Percentiles rank a stretch among this genome's conserved stretches.
Conservation (phyloP, 1,139 yeast species). For the Suhomyces kunorum region DNA sequence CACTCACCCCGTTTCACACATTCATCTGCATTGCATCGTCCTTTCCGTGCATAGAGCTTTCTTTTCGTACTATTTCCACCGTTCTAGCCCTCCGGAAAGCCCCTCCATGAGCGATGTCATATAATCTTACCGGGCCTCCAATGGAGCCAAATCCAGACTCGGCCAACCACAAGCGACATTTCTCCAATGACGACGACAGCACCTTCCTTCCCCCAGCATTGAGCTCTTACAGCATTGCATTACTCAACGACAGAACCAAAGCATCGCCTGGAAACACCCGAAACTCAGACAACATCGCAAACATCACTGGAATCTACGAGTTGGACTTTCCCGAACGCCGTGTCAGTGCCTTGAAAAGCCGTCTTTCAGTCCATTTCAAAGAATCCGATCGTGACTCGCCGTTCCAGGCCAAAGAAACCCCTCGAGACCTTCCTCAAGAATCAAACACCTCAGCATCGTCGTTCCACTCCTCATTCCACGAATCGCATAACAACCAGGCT, state of each 20-base stretch:
- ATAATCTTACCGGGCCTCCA: constrained; percentile 13
- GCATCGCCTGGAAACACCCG: constrained; percentile 2
- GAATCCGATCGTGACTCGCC: constrained; percentile 12
- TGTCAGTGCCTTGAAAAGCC: constrained; percentile 25
- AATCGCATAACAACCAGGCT: constrained; percentile 4
- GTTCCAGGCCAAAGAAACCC: constrained; percentile 7
- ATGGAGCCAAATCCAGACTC: constrained; percentile 5
- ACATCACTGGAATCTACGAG: constrained; percentile 36
- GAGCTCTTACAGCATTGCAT: constrained; percentile 54
- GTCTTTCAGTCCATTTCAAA: constrained; percentile 38
- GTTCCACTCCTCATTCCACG: constrained; percentile 14
- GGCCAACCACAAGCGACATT: constrained; percentile 21
- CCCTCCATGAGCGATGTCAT: constrained; percentile 15
- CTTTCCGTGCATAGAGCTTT: neutral
- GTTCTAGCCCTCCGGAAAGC: neutral
- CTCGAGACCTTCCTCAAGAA: constrained; percentile 7
- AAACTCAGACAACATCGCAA: constrained; percentile 4
- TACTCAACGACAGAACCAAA: constrained; percentile 29
- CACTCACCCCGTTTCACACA: neutral
- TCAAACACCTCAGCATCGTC: constrained; percentile 12
- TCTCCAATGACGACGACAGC: constrained; percentile 48
- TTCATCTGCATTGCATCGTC: neutral
- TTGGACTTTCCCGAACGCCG: constrained; percentile 33
- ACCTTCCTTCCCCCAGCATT: constrained; percentile 65
- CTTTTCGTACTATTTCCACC: neutral